Evolutionary conservation across 2,329 filamentous ascomycete species (phyloP).

Genomic region (Cladosporium sp.): DNA sequence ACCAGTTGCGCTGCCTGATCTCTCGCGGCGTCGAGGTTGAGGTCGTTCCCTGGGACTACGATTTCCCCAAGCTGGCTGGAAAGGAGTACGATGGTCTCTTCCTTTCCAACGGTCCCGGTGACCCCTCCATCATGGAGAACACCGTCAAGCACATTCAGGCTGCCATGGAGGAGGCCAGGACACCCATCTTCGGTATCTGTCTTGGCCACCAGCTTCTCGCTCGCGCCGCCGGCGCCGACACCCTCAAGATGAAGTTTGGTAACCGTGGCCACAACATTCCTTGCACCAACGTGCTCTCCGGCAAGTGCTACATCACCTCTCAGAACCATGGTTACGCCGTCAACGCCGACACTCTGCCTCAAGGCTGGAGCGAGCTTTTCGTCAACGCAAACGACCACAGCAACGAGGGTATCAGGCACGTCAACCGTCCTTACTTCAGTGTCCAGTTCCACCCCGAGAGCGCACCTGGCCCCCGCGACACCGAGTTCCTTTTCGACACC

Average conservation of each 20-base stretch:
- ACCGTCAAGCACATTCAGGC: conserved; percentile 77
- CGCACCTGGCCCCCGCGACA: conserved; percentile 90
- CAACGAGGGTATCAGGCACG: conserved; percentile 95
- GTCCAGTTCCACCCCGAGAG: conserved; percentile 99
- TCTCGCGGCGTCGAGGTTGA: conserved; percentile 88
- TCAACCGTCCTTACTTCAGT: conserved; percentile 86
- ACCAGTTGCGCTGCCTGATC: conserved; percentile 91
- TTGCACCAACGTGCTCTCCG: conserved; percentile 91
- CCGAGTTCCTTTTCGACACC: conserved; percentile 94
- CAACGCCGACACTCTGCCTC: conserved; percentile 68
- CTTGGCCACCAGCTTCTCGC: conserved; percentile 91
- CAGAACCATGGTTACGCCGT: conserved; percentile 98
- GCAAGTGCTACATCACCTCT: conserved; percentile 97
- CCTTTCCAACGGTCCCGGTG: conserved; percentile 95
- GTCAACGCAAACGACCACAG: conserved; percentile 97
- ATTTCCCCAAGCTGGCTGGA: conserved; percentile 71
- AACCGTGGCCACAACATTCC: conserved; percentile 99
- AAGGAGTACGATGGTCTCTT: conserved; percentile 95
- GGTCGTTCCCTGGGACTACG: conserved; percentile 94
- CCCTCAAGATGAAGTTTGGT: conserved; percentile 97
- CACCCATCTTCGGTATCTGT: conserved; percentile 94
- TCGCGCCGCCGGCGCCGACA: conserved; percentile 78
- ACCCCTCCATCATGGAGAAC: conserved; percentile 76
- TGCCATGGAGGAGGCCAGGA: conserved; percentile 73
- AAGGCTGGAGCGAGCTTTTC: conserved; percentile 89